Evolutionary conservation across 2,329 filamentous ascomycete genomes (phyloP), one percentile per base, ranked within the genome.

Genomic region (Aspergillus quadricinctus): DNA sequence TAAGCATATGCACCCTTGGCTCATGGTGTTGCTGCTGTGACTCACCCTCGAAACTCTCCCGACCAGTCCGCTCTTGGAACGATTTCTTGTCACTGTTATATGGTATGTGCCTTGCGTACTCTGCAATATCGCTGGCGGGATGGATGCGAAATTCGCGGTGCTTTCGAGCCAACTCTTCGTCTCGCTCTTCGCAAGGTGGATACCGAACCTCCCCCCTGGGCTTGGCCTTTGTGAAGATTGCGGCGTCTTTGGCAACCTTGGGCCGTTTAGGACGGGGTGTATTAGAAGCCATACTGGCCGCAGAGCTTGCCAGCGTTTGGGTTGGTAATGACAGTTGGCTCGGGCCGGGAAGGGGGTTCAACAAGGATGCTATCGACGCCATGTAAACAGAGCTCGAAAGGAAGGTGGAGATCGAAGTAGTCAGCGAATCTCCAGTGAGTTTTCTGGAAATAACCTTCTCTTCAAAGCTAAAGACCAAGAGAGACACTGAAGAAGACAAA

Each of bases 21-120:
- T n/a, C 3, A 3, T 45, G n/a, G 10, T 23, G 21, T 11, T 23
- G 43, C 11, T 23, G 5, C n/a, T 17, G 23, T n/a, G 21, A 48
- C 57, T 43, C 78, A 94, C 93, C 89, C 81, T 97, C 89, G 64
- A 97, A 95, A 59, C 88, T 88, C 64, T 95, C 90, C 53, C 92
- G 81, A 1, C 91, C 90, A 3, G 93, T 97, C 78, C 90, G 95
- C 61, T 88, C 84, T 60, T 87, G 83, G 66, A 97, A 96, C 58
- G 88, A 83, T 73, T 95, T 96, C 80, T 97, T 97, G 63, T 91
- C 89, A 70, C 92, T 96, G 68, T 91, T 92, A 75, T 97, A 97
- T 0, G 93, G 93, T 57, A 97, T 96, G 66, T 93, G 91, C 52
- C 86, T 81, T 62, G 83, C 83, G 58, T 80, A 87, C 3, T 81